Percentiles rank a stretch among this genome's conserved stretches.
Evolutionary conservation across 495 filamentous ascomycete genomes (phyloP).

Genomic region (Neohortaea acidophila): DNA sequence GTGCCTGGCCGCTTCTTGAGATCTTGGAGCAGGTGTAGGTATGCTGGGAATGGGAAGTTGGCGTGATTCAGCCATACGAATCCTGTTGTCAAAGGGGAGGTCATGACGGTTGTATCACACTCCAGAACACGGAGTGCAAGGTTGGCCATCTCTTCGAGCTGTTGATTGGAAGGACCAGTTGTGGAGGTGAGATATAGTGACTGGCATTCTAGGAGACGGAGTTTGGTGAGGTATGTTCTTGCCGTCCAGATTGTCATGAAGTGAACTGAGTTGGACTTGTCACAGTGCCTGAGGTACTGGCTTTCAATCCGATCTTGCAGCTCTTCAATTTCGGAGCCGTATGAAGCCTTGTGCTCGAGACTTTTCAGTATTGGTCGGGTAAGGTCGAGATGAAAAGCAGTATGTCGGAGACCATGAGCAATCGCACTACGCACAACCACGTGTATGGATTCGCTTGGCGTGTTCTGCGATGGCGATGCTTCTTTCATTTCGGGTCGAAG

Average conservation of each 20-base stretch:
- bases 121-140: slow-evolving; percentile 34
- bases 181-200: slow-evolving; percentile 20
- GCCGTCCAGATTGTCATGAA: slow-evolving; percentile 39
- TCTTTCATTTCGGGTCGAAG: slow-evolving; percentile 36
- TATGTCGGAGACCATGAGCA: slow-evolving; percentile 34
- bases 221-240: slow-evolving; percentile 32
- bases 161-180: slow-evolving; percentile 19
- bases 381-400: slow-evolving; percentile 36
- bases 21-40: slow-evolving; percentile 35
- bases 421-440: slow-evolving; percentile 35
- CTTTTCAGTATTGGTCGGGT: too few relatives aligned
- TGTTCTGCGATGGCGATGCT: slow-evolving; percentile 24
- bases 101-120: slow-evolving; percentile 35
- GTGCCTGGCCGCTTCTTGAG: slow-evolving; percentile 28
- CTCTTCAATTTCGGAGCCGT: too few relatives aligned
- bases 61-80: slow-evolving; percentile 33
- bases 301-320: too few relatives aligned
- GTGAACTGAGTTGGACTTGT: slow-evolving; percentile 37
- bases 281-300: too few relatives aligned
- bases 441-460: slow-evolving; percentile 38
- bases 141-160: slow-evolving; percentile 27
- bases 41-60: slow-evolving; percentile 41
- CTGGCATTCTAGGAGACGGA: slow-evolving; percentile 33
- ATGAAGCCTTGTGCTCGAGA: too few relatives aligned
- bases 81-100: slow-evolving; percentile 31